A percentile compares a stretch with the other conserved stretches of the same genome.
Evolutionary conservation across 345 rosid genomes (phyloP).

Genomic region (Isatis tinctoria): DNA sequence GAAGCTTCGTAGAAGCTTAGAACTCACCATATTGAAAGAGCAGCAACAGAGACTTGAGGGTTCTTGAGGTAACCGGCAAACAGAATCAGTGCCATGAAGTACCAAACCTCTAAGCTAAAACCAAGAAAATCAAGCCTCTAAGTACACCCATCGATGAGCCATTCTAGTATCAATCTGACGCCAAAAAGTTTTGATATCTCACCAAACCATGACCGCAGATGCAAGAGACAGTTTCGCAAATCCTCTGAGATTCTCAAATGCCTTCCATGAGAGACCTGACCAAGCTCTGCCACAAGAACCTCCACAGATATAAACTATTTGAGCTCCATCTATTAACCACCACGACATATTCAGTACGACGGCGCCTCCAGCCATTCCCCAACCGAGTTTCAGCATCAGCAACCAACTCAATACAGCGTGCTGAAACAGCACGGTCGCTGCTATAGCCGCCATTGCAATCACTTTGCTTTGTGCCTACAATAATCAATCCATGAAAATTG

Average conservation of each 20-base stretch:
- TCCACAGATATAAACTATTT: conserved; percentile 45
- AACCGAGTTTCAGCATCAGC: conserved; percentile 53
- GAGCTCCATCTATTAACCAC: conserved; percentile 50
- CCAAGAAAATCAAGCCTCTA: neutral
- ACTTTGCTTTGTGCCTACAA: conserved; percentile 70
- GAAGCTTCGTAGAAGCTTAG: neutral
- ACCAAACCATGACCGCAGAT: conserved; percentile 83
- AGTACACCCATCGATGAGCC: neutral
- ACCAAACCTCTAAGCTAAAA: conserved; percentile 75
- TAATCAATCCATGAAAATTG: neutral
- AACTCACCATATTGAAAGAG: conserved; percentile 58
- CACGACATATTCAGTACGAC: conserved; percentile 55
- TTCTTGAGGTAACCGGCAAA: conserved; percentile 68
- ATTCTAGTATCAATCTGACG: neutral
- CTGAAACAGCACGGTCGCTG: conserved; percentile 42
- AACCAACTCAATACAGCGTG: conserved; percentile 62
- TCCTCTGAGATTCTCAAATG: conserved; percentile 58
- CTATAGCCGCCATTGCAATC: conserved; percentile 62
- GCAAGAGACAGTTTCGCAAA: conserved; percentile 62
- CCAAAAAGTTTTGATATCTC: no score
- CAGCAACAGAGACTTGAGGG: conserved; percentile 67
- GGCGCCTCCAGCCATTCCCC: conserved; percentile 71
- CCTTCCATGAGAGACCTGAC: conserved; percentile 65
- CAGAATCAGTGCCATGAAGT: conserved; percentile 62
- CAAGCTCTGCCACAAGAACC: conserved; percentile 66